phyloP scores from a whole-genome alignment of 1,284 basidiomycete genomes.

The Takashimella tepidaria region DNA sequence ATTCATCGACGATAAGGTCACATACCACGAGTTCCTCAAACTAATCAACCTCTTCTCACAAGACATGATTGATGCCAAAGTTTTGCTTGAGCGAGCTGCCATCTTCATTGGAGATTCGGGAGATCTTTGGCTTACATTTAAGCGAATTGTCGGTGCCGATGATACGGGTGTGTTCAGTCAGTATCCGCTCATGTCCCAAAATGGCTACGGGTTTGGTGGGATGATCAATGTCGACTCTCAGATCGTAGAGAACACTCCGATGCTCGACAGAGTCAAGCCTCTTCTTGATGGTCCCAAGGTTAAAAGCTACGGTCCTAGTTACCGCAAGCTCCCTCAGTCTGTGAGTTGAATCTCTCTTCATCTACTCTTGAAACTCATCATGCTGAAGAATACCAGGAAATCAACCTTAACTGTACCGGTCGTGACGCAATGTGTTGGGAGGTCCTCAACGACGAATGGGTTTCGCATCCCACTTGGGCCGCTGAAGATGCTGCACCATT shows the following conservation, averaged over 20 bases:
- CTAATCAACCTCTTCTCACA: conserved; percentile 92
- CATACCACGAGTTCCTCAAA: conserved; percentile 95
- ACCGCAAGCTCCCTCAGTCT: conserved; percentile 79
- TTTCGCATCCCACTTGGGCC: conserved; percentile 96
- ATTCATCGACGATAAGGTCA: conserved; percentile 73
- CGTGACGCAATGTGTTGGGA: conserved; percentile 93
- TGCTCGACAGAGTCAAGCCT: conserved; percentile 58
- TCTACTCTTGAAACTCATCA: neutral
- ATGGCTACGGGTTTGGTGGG: conserved; percentile 44
- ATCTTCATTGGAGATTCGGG: conserved; percentile 69
- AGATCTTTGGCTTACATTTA: conserved; percentile 80
- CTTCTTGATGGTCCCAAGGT: conserved; percentile 45
- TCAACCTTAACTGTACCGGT: conserved; percentile 84
- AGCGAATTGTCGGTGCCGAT: conserved; percentile 70
- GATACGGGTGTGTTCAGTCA: conserved; percentile 66
- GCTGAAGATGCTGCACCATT: conserved; percentile 92
- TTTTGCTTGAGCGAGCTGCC: conserved; percentile 72
- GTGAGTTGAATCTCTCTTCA: conserved; percentile 53
- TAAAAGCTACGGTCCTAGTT: conserved; percentile 72
- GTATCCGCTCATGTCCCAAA: conserved; percentile 52
- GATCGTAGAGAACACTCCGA: conserved; percentile 54
- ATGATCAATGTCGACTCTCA: conserved; percentile 51
- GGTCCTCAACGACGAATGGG: conserved; percentile 93
- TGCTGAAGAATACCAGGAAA: conserved; percentile 58
- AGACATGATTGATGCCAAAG: conserved; percentile 81